Evolutionary conservation across 2,329 filamentous ascomycete genomes (phyloP).

Genomic region (Bimuria novae-zelandiae): DNA sequence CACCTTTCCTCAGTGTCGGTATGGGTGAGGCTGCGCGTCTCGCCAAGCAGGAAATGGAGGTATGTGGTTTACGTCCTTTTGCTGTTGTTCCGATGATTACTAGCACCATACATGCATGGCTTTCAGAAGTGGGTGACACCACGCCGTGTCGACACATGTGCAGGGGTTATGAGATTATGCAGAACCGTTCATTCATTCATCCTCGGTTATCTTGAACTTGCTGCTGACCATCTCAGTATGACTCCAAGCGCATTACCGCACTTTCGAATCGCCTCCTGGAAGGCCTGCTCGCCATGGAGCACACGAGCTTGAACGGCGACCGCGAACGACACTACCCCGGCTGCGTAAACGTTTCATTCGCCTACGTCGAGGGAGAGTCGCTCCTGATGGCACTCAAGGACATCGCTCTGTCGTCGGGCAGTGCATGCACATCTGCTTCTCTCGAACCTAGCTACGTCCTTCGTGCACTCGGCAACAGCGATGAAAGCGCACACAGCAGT

Average conservation of each 20-base stretch:
- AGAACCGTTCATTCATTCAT: too few relatives aligned
- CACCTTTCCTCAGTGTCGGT: slow-evolving; percentile 84
- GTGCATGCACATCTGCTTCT: slow-evolving; percentile 95
- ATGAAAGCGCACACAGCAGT: slow-evolving; percentile 96
- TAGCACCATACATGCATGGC: slow-evolving; percentile 83
- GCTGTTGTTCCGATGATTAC: slow-evolving; percentile 69
- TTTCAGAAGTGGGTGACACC: slow-evolving; percentile 66
- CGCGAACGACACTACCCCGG: slow-evolving; percentile 85
- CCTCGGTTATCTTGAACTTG: too few relatives aligned
- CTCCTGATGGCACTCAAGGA: slow-evolving; percentile 98
- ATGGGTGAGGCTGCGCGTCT: slow-evolving; percentile 96
- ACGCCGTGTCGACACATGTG: slow-evolving; percentile 59
- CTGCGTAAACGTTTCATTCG: slow-evolving; percentile 97
- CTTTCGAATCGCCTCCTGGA: slow-evolving; percentile 84
- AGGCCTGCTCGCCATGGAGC: slow-evolving; percentile 85
- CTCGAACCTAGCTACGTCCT: slow-evolving; percentile 96
- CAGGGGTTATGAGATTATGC: slow-evolving; percentile 68
- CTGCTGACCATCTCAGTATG: slow-evolving; percentile 68
- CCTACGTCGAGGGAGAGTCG: slow-evolving; percentile 97
- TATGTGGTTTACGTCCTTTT: slow-evolving; percentile 58
- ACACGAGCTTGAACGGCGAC: slow-evolving; percentile 90
- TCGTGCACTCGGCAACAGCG: slow-evolving; percentile 89
- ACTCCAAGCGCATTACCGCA: slow-evolving; percentile 78
- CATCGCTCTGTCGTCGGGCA: slow-evolving; percentile 94
- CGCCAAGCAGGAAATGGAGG: slow-evolving; percentile 85